Conservation (phyloP, 495 filamentous ascomycete genomes). For the Pseudomonodictys pantanalensis region DNA sequence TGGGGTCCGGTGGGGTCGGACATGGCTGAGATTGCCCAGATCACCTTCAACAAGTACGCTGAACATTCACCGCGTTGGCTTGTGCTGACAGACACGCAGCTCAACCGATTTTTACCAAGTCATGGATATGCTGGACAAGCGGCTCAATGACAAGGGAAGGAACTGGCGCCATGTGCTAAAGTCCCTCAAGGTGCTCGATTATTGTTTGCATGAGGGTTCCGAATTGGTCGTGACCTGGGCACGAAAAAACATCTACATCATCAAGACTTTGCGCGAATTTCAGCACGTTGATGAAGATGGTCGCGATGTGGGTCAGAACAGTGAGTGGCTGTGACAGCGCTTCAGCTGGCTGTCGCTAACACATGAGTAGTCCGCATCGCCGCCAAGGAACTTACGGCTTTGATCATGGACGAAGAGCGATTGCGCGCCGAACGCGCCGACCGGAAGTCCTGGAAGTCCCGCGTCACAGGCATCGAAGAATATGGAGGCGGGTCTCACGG, state of each 20-base stretch:
- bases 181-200: slow-evolving; percentile 95
- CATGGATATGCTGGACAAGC: slow-evolving; percentile 99
- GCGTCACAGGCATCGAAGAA: slow-evolving; percentile 90
- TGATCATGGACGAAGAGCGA: slow-evolving; percentile 92
- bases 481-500: slow-evolving; percentile 46
- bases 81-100: slow-evolving; percentile 47
- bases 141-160: slow-evolving; percentile 98
- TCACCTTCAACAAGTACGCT: slow-evolving; percentile 87
- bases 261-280: slow-evolving; percentile 97
- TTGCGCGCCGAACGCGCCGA: slow-evolving; percentile 87
- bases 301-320: slow-evolving; percentile 91
- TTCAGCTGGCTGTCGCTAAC: slow-evolving; percentile 24
- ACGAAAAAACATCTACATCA: slow-evolving; percentile 94
- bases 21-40: slow-evolving; percentile 96
- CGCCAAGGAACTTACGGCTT: slow-evolving; percentile 91
- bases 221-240: slow-evolving; percentile 98
- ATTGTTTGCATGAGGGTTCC: slow-evolving; percentile 95
- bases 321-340: slow-evolving; percentile 47
- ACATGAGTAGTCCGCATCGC: slow-evolving; percentile 74
- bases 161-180: slow-evolving; percentile 99
- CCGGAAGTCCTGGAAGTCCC: slow-evolving; percentile 93
- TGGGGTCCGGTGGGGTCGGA: slow-evolving; percentile 98
- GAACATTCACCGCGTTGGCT: background rate
- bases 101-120: slow-evolving; percentile 99
- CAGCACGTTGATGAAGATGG: slow-evolving; percentile 93